Percentiles rank a stretch among this genome's conserved stretches.
These are phyloP conservation scores for Eucommia ulmoides DNA, from an alignment of 257 asterid species.

Conservation along the genomic window DNA sequence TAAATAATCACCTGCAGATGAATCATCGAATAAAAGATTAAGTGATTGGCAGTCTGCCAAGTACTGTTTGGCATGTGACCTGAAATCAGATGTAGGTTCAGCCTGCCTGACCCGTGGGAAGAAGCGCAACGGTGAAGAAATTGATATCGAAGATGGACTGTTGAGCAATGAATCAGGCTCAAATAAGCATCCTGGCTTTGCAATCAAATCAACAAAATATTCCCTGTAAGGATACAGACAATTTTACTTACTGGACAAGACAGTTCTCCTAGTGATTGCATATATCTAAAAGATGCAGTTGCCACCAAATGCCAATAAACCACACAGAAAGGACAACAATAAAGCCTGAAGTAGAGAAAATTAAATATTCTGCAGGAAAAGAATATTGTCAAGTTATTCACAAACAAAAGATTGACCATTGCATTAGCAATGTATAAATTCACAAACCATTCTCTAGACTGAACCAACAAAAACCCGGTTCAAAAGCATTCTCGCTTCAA, in stretches of 20 bases:
- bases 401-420: background rate
- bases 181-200: conserved; percentile 63
- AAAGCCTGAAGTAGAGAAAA: background rate
- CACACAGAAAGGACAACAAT: background rate
- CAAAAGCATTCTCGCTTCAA: too few species aligned
- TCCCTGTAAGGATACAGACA: too few species aligned
- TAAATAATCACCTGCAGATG: conserved; percentile 44
- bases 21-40: conserved; percentile 57
- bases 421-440: background rate
- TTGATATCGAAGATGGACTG: conserved; percentile 85
- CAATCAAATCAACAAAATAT: conserved; percentile 79
- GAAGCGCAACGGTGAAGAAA: conserved; percentile 83
- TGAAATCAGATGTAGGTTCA: conserved; percentile 60
- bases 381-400: background rate
- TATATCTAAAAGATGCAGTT: background rate
- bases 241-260: too few species aligned
- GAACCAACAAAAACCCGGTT: too few species aligned
- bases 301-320: background rate
- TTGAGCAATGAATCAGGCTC: conserved; percentile 91
- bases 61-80: conserved; percentile 80
- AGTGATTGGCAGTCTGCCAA: conserved; percentile 73
- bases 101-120: conserved; percentile 69
- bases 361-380: background rate
- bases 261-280: background rate
- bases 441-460: background rate